These are phyloP conservation scores for Tetradesmus obliquus DNA, from an alignment of 139 green algal species.

Conservation along the genomic window DNA sequence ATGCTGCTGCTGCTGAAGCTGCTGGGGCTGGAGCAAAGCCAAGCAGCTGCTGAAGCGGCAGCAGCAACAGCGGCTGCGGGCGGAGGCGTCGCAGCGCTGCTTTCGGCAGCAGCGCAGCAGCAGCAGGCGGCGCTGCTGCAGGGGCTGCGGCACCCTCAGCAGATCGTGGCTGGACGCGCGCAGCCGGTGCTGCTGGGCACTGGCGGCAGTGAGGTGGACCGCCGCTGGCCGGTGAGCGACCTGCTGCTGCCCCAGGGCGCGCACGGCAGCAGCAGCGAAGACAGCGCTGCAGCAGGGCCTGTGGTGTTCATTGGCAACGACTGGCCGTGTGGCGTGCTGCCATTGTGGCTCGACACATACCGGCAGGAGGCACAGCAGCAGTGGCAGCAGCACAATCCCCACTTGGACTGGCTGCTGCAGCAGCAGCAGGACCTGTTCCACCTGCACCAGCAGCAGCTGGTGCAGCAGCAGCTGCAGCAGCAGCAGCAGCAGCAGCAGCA, in stretches of 20 bases:
- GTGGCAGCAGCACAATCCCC: constrained; percentile 27
- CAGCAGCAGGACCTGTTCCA: constrained; percentile 18
- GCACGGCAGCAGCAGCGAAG: neutral
- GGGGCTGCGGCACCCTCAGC: constrained; percentile 30
- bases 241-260: neutral
- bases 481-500: constrained; percentile 5
- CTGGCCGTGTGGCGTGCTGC: constrained; percentile 68
- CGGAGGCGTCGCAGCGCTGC: neutral
- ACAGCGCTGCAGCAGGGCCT: neutral
- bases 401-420: neutral
- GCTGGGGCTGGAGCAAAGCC: constrained; percentile 17
- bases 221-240: constrained; percentile 34
- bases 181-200: constrained; percentile 42
- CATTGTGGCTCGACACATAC: constrained; percentile 68
- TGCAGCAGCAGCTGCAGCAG: constrained; percentile 8
- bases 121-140: neutral
- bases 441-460: constrained; percentile 20
- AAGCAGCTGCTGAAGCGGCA: constrained; percentile 2
- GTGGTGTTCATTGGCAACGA: constrained; percentile 76
- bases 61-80: neutral
- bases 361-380: constrained; percentile 33
- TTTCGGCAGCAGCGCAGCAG: neutral
- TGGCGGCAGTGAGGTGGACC: constrained; percentile 34
- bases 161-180: constrained; percentile 19
- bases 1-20: constrained; percentile 25